These are phyloP conservation scores for Coleophoma crateriformis DNA, from an alignment of 2,329 filamentous ascomycete species.

Conservation along the genomic window DNA sequence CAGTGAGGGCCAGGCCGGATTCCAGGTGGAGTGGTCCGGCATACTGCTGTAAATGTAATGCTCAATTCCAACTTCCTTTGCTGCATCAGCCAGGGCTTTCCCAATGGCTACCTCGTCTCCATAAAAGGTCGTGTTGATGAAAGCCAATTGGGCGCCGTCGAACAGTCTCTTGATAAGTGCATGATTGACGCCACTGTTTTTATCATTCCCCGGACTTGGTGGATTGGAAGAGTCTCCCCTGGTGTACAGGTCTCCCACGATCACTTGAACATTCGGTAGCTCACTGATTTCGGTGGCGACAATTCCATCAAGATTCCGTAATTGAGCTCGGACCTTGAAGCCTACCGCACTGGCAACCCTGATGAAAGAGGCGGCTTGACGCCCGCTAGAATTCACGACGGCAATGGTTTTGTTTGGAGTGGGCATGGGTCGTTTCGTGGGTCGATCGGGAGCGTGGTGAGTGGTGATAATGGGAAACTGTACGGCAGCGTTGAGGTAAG, in stretches of 20 bases:
- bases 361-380: constrained; percentile 92
- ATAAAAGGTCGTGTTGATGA: constrained; percentile 97
- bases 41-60: constrained; percentile 97
- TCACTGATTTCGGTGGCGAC: constrained; percentile 81
- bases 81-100: constrained; percentile 80
- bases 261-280: constrained; percentile 68
- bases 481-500: constrained; percentile 3
- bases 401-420: constrained; percentile 58
- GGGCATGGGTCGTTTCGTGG: constrained; percentile 25
- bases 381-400: constrained; percentile 91
- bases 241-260: constrained; percentile 60
- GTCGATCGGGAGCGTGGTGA: constrained; percentile 10
- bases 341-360: constrained; percentile 90
- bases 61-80: constrained; percentile 75
- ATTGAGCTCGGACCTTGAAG: constrained; percentile 87
- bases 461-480: constrained; percentile 9
- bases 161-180: constrained; percentile 74
- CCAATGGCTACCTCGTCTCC: constrained; percentile 91
- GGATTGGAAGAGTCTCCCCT: constrained; percentile 38
- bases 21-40: constrained; percentile 85
- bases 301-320: constrained; percentile 80
- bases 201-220: constrained; percentile 38
- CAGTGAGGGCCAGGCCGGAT: constrained; percentile 70
- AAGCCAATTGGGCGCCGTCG: constrained; percentile 78
- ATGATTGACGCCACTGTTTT: constrained; percentile 66